A percentile compares a stretch with the other conserved stretches of the same genome.
These are phyloP conservation scores for Monilinia polystroma DNA, from an alignment of 2,329 filamentous ascomycete species.

Conservation along the genomic window DNA sequence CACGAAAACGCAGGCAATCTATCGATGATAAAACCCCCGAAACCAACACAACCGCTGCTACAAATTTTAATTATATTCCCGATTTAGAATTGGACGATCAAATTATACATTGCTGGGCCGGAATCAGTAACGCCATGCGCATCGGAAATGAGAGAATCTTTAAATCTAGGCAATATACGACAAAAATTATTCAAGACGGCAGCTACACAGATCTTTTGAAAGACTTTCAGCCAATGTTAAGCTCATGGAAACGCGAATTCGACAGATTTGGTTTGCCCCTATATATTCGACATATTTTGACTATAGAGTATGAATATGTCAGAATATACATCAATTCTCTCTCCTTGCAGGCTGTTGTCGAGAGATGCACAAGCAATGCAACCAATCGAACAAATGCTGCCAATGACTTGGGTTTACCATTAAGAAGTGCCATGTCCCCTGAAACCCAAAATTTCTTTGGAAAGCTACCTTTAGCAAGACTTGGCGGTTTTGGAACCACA, in stretches of 20 bases:
- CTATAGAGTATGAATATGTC: conserved; percentile 94
- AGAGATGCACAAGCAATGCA: conserved; percentile 80
- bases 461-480: conserved; percentile 61
- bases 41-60: conserved; percentile 56
- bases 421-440: conserved; percentile 52
- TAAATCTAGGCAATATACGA: conserved; percentile 80
- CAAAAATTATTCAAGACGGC: conserved; percentile 82
- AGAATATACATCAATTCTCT: conserved; percentile 93
- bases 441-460: conserved; percentile 65
- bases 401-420: conserved; percentile 41
- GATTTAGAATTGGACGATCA: conserved; percentile 66
- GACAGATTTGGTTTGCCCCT: conserved; percentile 70
- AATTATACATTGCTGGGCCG: conserved; percentile 86
- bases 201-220: conserved; percentile 79
- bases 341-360: conserved; percentile 90
- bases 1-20: conserved; percentile 43
- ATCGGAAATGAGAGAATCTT: conserved; percentile 87
- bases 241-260: conserved; percentile 78
- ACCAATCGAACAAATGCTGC: conserved; percentile 42
- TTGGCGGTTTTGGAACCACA: conserved; percentile 62
- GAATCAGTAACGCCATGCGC: conserved; percentile 90
- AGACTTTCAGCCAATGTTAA: conserved; percentile 75
- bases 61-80: conserved; percentile 64
- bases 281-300: conserved; percentile 72
- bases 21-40: conserved; percentile 59